Base-by-base conservation (phyloP, 306 rosid genomes). In the Glycine soja region DNA sequence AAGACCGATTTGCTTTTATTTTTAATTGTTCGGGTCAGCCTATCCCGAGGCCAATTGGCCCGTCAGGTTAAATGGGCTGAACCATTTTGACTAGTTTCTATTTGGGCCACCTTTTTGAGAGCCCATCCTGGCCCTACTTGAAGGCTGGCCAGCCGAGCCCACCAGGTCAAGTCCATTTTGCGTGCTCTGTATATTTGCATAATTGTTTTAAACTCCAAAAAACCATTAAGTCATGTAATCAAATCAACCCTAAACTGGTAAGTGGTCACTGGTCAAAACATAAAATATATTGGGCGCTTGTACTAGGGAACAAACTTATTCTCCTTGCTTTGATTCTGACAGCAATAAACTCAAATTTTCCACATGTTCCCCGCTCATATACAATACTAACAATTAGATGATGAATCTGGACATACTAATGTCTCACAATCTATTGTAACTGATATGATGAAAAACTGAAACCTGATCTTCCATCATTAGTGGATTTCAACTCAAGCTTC, bases 401-500 rank as follows among this genome's bases (percentile, higher is more conserved):
- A 43, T 42, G 43, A 9, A 65, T 69, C 58, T 65, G 47, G 36
- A 36, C 24, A 74, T 45, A 7, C 4, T 47, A 11, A 30, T 10
- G 52, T 70, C 43, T 13, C 68, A 32, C 65, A 46, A 57, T 70
- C 86, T 85, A 95, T 51, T 79, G 97, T 80, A 95, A 78, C 84
- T 90, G 96, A 24, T 95, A 93, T 6, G 98, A 93, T 34, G 97
- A 91, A 81, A 90, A 95, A 68, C 96, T 91, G 94, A 91, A 93
- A 79, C 98, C 98, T 1, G 72, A 82, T 85, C 98, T 90, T 65
- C 91, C 98, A 82, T 93, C 96, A 50, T 93, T 93, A 6, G 96
- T 90, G 46, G 96, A 89, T 86, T 91, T 93, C 84, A 95, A 86
- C 89, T 93, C 99, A 42, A 95, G 96, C 90, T 95, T 95, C 91